Evolutionary conservation across 2,329 filamentous ascomycete species (phyloP).

Genomic region (Grosmannia penicillata): DNA sequence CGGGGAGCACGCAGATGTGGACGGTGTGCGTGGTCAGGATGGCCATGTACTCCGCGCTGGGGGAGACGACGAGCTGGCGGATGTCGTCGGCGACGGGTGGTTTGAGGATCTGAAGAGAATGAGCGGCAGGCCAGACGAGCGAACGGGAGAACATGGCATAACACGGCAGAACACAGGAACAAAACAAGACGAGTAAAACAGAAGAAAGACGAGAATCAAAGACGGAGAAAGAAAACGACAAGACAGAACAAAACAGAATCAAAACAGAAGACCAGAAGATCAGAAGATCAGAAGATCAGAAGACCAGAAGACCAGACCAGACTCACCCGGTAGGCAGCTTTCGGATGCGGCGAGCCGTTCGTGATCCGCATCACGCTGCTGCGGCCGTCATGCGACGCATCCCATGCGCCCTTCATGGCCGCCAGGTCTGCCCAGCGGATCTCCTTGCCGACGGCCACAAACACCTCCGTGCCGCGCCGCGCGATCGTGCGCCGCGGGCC

Average conservation of each 20-base stretch:
- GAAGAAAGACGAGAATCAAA: no score
- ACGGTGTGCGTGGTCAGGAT: constrained; percentile 79
- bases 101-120: constrained; percentile 47
- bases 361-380: constrained; percentile 10
- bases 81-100: constrained; percentile 70
- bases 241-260: no score
- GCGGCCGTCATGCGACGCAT: constrained; percentile 19
- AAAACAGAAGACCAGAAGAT: no score
- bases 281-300: no score
- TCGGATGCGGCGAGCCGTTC: constrained; percentile 14
- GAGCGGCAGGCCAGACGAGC: background rate
- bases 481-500: constrained; percentile 57
- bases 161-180: background rate
- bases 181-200: no score
- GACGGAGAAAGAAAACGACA: no score
- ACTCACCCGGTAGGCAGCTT: constrained; percentile 34
- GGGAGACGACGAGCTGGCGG: constrained; percentile 71
- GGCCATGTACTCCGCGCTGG: constrained; percentile 66
- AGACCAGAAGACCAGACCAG: no score
- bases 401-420: constrained; percentile 54
- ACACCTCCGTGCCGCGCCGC: constrained; percentile 71
- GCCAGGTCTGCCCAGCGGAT: constrained; percentile 83
- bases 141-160: background rate
- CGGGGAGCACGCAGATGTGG: constrained; percentile 74
- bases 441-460: constrained; percentile 76